These are phyloP conservation scores for Hyaloscypha finlandica DNA, from an alignment of 495 filamentous ascomycete species.

Conservation along the genomic window DNA sequence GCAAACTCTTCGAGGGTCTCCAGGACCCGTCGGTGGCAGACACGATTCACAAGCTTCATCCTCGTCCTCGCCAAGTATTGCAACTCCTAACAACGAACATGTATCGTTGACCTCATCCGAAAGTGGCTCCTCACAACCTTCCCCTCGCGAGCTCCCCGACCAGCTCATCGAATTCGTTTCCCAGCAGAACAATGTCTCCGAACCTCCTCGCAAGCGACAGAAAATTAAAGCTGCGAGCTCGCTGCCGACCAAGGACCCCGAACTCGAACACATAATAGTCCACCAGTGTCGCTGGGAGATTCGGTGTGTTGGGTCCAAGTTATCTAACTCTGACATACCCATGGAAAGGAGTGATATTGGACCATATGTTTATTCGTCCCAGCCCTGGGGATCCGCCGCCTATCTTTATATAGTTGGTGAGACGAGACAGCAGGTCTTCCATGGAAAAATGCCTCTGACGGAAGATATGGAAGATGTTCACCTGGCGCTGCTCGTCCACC, in stretches of 20 bases:
- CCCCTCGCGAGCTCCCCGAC: slow-evolving; percentile 21
- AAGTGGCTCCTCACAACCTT: neutral
- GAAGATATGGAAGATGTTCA: slow-evolving; percentile 19
- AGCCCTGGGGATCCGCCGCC: neutral
- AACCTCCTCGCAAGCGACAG: slow-evolving; percentile 29
- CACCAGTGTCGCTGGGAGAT: slow-evolving; percentile 22
- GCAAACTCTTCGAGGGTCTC: neutral
- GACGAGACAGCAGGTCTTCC: neutral
- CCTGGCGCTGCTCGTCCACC: slow-evolving; percentile 19
- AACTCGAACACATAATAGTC: slow-evolving; percentile 28
- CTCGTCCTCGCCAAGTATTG: neutral
- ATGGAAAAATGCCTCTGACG: neutral
- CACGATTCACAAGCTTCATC: neutral
- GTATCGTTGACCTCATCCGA: slow-evolving; percentile 5
- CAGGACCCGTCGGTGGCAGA: neutral
- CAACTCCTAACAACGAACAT: neutral
- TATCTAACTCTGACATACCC: slow-evolving; percentile 7
- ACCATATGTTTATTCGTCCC: slow-evolving; percentile 13
- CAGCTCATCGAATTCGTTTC: slow-evolving; percentile 24
- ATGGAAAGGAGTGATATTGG: slow-evolving; percentile 8
- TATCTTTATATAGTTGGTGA: slow-evolving; percentile 26
- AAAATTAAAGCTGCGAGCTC: slow-evolving; percentile 11
- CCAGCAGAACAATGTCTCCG: neutral
- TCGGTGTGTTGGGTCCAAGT: slow-evolving; percentile 17
- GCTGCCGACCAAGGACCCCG: neutral